phyloP scores from a whole-genome alignment of 805 yeast species.

The Candida namnaoensis region DNA sequence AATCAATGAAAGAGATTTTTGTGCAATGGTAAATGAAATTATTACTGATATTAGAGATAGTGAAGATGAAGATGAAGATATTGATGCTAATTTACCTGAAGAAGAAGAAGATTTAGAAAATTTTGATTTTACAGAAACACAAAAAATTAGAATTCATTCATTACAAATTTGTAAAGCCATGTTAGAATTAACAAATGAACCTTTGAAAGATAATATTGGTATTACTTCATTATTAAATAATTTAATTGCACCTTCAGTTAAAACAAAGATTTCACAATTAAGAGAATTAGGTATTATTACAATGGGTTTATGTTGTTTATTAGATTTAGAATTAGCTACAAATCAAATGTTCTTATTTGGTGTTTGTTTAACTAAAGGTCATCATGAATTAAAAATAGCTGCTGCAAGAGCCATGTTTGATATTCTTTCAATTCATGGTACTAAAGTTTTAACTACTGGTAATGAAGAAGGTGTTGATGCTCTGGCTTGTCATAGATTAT shows the following conservation, averaged over 20 bases:
- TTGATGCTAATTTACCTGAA: conserved; percentile 13
- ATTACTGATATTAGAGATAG: conserved; percentile 79
- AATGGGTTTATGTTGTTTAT: conserved; percentile 70
- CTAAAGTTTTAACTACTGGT: conserved; percentile 47
- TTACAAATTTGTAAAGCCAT: conserved; percentile 60
- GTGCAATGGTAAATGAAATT: conserved; percentile 77
- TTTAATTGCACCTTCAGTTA: conserved; percentile 73
- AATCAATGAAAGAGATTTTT: conserved; percentile 75
- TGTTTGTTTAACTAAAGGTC: conserved; percentile 59
- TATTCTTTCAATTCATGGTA: conserved; percentile 70
- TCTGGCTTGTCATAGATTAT: conserved; percentile 56
- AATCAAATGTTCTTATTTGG: conserved; percentile 60
- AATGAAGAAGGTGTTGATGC: conserved; percentile 57
- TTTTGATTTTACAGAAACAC: conserved; percentile 18
- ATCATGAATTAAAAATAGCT: conserved; percentile 49
- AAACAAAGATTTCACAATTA: conserved; percentile 43
- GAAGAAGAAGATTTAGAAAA: conserved; percentile 12
- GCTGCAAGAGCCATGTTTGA: conserved; percentile 72
- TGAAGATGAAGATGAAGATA: conserved; percentile 14
- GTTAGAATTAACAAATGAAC: conserved; percentile 57
- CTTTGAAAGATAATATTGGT: conserved; percentile 56
- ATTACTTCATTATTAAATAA: conserved; percentile 64
- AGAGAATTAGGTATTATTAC: conserved; percentile 64
- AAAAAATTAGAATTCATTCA: conserved; percentile 49
- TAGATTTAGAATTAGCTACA: conserved; percentile 59